Evolutionary conservation across 352 stramenopile species (phyloP).

Genomic region (Globisporangium nagaii): DNA sequence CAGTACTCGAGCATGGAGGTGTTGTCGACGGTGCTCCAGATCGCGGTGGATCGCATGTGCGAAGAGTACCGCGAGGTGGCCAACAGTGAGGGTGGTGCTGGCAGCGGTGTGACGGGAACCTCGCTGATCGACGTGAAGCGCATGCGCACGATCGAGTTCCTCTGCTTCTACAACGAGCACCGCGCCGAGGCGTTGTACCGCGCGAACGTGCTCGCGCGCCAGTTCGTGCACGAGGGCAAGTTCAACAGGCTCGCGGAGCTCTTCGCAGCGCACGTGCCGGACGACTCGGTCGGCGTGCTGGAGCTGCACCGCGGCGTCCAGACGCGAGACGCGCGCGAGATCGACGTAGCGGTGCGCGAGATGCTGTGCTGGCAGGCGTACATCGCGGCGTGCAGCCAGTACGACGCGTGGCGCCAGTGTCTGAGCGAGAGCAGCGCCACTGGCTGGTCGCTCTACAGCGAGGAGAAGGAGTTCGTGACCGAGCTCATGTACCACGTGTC

Average conservation of each 20-base stretch:
- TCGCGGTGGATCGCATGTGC: slow-evolving; percentile 47
- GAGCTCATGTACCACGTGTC: slow-evolving; percentile 78
- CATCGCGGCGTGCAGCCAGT: slow-evolving; percentile 54
- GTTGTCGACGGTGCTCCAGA: slow-evolving; percentile 51
- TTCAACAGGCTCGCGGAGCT: slow-evolving; percentile 52
- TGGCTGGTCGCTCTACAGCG: slow-evolving; percentile 40
- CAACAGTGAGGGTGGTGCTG: slow-evolving; percentile 5
- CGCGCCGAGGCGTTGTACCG: slow-evolving; percentile 49
- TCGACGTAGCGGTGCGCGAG: slow-evolving; percentile 53
- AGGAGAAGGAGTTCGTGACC: slow-evolving; percentile 72
- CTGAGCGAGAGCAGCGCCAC: slow-evolving; percentile 20
- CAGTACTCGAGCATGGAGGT: slow-evolving; percentile 63
- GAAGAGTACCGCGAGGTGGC: slow-evolving; percentile 23
- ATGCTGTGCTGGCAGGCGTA: slow-evolving; percentile 72
- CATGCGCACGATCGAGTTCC: slow-evolving; percentile 61
- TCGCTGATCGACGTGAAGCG: slow-evolving; percentile 47
- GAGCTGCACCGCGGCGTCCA: slow-evolving; percentile 46
- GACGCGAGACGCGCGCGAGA: slow-evolving; percentile 31
- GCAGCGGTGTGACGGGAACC: slow-evolving; percentile 20
- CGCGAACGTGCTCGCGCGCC: slow-evolving; percentile 54
- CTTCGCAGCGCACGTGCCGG: slow-evolving; percentile 48
- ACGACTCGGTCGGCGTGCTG: slow-evolving; percentile 66
- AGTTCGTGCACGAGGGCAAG: slow-evolving; percentile 75
- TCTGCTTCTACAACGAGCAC: slow-evolving; percentile 73
- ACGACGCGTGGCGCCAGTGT: slow-evolving; percentile 69